Conservation (phyloP, 2,329 filamentous ascomycete species). For the Monosporascus sp. region DNA sequence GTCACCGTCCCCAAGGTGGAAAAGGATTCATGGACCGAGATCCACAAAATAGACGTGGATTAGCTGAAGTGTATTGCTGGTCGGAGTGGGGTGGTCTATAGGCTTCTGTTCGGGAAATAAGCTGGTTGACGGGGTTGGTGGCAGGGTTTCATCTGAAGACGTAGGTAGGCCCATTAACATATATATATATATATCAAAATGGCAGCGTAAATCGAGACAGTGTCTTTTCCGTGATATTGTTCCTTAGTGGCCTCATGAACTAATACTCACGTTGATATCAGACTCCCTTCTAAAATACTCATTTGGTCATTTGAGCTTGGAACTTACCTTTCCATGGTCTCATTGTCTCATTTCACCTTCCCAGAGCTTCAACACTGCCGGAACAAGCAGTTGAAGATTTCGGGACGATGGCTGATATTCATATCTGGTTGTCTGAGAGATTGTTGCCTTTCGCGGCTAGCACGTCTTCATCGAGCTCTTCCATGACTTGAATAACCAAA, state of each 20-base stretch:
- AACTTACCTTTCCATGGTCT: constrained; percentile 6
- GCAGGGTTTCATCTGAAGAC: no score
- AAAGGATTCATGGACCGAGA: constrained; percentile 55
- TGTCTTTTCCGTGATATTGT: no score
- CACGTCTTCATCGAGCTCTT: constrained; percentile 82
- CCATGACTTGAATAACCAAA: constrained; percentile 83
- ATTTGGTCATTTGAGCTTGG: constrained; percentile 4
- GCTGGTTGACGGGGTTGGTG: no score
- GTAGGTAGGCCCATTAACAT: no score
- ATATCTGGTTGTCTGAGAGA: not conserved
- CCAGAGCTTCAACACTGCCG: no score
- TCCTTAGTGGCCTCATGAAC: no score
- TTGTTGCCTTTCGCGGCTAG: constrained; percentile 37
- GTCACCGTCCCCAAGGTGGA: constrained; percentile 73
- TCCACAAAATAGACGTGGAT: constrained; percentile 54
- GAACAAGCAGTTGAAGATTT: no score
- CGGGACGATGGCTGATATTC: no score
- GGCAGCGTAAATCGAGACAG: no score
- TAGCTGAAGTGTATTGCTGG: constrained; percentile 22
- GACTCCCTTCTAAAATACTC: no score
- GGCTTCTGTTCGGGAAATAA: not conserved
- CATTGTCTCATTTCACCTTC: constrained; percentile 5
- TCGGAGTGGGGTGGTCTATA: not conserved
- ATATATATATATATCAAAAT: no score
- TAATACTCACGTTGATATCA: no score